Evolutionary conservation across 2,329 filamentous ascomycete genomes (phyloP), one percentile per base, ranked within the genome.

Genomic region (Trichoderma cornu-damae): DNA sequence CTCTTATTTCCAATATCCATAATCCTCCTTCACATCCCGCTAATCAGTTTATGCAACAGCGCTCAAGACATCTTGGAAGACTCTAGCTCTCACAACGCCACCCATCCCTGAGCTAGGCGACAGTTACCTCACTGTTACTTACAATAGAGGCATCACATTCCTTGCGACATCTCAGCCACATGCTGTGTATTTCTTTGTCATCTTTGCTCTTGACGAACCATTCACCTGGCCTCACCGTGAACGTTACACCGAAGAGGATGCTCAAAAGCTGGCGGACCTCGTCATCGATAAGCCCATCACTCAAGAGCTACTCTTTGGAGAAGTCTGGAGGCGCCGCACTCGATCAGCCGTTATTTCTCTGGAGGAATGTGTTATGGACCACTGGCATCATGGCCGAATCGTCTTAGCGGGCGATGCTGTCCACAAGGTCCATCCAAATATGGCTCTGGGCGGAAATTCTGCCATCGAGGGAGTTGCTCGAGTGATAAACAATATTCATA

Each of bases 381-480:
- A 65, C 32, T 73, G 70, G 70, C 64, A 62, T 37, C 49, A 58
- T 26, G 67, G 65, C 11, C 66, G 69, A 4, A 61, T 71, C 16
- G 68, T 69, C 3, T 65, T 72, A 1, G 65, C 61, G 0, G 71
- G 71, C 3, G 71, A 74, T 48, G 61, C 71, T 2, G 65, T 61
- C 11, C 69, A 72, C 57, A 71, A 63, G 60, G 63, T 67, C 44
- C 67, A 66, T 1, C 66, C 69, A 0, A 68, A 69, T 43, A 60
- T 66, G 2, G 68, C 64, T 1, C 62, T 66, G 5, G 69, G 70
- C 3, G 63, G 66, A 32, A 71, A 71, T 53, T 64, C 65, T 28
- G 68, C 63, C 6, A 65, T 71, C 2, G 65, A 69, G 40, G 63
- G 66, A 12, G 55, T 63, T 7, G 62, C 60, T 3, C 61, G 54